Base-by-base conservation (phyloP, 1,284 basidiomycete species). In the Ceratobasidium sp. region DNA sequence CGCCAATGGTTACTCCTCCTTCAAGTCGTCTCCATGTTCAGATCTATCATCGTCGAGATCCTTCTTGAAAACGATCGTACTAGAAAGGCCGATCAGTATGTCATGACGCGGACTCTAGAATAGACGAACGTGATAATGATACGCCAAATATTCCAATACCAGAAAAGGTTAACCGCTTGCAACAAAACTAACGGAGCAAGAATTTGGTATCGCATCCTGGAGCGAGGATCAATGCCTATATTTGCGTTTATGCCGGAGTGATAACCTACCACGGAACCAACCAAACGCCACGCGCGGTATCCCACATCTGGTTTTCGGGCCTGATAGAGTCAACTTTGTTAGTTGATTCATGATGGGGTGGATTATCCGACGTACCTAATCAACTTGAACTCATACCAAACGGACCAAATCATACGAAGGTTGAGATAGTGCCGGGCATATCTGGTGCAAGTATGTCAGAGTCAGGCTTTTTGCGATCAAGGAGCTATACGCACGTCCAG, bases 381-480 rank as follows among this genome's bases (percentile, higher is more conserved):
- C 17, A 93, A 84, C 75, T 94, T 88, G 78, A 91, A 95, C 82
- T 99, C 89, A 42, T 83, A 86, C 91, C 91, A 97, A 0, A 98
- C 93, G 0, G 95, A 96, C 86, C 89, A 93, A 35, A 99, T 88
- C 28, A 99, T 98, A 67, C 87, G 85, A 54, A 97, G 84, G 83
- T 98, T 99, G 42, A 98, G 87, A 83, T 94, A 98, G 83, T 98
- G 97, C 0, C 98, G 94, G 89, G 98, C 96, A 84, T 99, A 99
- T 3, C 94, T 97, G 81, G 28, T 61, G 23, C 65, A 69, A 61
- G 77, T 49, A 77, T 47, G 54, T 69, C 45, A 76, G 61, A 11
- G n/a, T 76, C 8, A 28, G 53, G 35, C 28, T 20, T 11, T 15
- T 8, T 42, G 31, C 10, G 5, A 39, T n/a, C 26, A 49, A 60